These are phyloP conservation scores for Termitomyces sp. DNA, from an alignment of 768 basidiomycete genomes.

Conservation along the genomic window DNA sequence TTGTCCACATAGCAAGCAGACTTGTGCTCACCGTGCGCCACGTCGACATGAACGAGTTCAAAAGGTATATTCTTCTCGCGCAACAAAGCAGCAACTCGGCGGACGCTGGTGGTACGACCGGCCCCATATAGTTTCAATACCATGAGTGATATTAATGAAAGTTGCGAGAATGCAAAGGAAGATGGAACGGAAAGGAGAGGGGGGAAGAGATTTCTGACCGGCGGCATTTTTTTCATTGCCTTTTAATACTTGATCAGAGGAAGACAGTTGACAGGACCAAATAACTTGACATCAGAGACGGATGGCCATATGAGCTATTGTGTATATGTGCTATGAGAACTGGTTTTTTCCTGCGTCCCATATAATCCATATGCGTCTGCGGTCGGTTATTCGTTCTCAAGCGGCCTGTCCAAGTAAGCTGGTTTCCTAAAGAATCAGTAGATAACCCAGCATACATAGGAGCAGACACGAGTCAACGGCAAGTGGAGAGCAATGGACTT, in stretches of 20 bases:
- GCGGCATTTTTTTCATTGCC: not conserved
- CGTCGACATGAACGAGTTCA: constrained; percentile 40
- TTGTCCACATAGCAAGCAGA: constrained; percentile 31
- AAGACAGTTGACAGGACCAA: not conserved
- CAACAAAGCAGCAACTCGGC: constrained; percentile 44
- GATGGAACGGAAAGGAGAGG: not conserved
- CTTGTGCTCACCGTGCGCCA: constrained; percentile 43
- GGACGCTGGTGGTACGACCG: constrained; percentile 40
- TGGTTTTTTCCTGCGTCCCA: too few species aligned
- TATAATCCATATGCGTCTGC: too few species aligned
- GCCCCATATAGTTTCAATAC: constrained; percentile 39
- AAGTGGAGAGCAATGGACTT: too few species aligned
- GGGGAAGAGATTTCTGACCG: too few species aligned
- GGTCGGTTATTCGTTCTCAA: too few species aligned
- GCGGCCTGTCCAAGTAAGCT: too few species aligned
- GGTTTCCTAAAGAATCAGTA: too few species aligned
- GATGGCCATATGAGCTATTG: not conserved
- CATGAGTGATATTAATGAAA: constrained; percentile 20
- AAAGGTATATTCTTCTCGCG: constrained; percentile 57
- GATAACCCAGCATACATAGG: too few species aligned
- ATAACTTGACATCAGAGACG: not conserved
- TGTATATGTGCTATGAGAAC: not conserved
- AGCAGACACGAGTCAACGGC: too few species aligned
- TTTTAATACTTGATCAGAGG: not conserved
- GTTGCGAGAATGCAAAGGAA: not conserved